Base-by-base conservation (phyloP, 352 stramenopile species). In the Pythium aphanidermatum region DNA sequence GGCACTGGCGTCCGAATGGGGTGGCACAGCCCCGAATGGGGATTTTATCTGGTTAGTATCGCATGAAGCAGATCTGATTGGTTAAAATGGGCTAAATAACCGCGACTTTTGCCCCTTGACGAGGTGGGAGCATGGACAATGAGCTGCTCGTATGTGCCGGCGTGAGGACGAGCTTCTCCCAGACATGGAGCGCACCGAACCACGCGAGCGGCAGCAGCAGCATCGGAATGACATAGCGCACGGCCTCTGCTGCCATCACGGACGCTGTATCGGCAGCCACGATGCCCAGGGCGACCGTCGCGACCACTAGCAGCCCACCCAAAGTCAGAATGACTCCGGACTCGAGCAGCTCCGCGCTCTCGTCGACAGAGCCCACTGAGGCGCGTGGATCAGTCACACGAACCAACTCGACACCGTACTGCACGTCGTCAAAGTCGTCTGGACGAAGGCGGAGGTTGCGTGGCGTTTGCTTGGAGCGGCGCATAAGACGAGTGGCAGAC, bases 391-490 rank as follows among this genome's bases (percentile, higher is more conserved):
- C 41, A 14, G 54, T 55, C 13, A 79, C 31, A 9, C 59, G 69
- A 28, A 82, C 67, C 17, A 74, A 60, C 55, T 86, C 73, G 24
- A 80, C 62, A 52, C 63, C 73, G 64, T 88, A 83, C 29, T 70
- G 60, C 32, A 82, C 60, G 49, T 75, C 69, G 37, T 81, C 64
- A 51, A 88, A 84, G 51, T 88, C 73, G 16, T 82, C 73, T n/a
- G 65, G 65, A 5, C 57, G 55, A 17, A 87, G 58, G 8, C 30
- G 50, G 8, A 20, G 19, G n/a, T 61, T 48, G 16, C 54, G 13
- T 10, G 43, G 43, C 14, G 58, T 51, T 27, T 38, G 35, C 14
- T 39, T 49, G 12, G 36, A 44, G 19, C 60, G 34, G 30, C 24
- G 38, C 34, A 40, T 42, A 11, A 25, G 52, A 45, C 29, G n/a